Evolutionary conservation across 2,329 filamentous ascomycete genomes (phyloP).

Genomic region (Botryosphaeria dothidea): DNA sequence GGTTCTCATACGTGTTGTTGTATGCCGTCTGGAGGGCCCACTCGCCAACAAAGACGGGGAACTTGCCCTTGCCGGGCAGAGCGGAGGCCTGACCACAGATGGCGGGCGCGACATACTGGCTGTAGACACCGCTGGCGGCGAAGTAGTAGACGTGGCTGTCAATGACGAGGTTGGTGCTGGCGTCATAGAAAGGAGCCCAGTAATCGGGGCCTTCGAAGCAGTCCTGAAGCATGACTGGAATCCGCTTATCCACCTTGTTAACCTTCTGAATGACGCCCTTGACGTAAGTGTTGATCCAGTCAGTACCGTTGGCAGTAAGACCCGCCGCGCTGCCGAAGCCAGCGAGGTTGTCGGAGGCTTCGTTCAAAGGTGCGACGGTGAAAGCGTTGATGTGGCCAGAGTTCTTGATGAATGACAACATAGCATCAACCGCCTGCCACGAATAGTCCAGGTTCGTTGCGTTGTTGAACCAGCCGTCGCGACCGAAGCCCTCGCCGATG

Average conservation of each 20-base stretch:
- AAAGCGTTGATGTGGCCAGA: slow-evolving; percentile 32
- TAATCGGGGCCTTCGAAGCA: slow-evolving; percentile 25
- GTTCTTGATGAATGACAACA: slow-evolving; percentile 34
- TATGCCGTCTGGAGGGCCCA: slow-evolving; percentile 35
- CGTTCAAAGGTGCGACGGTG: slow-evolving; percentile 41
- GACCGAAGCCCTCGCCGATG: slow-evolving; percentile 24
- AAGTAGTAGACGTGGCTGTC: slow-evolving; percentile 32
- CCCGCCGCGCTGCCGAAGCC: slow-evolving; percentile 35
- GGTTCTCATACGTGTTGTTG: slow-evolving; percentile 33
- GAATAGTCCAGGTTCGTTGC: slow-evolving; percentile 36
- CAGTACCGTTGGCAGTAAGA: slow-evolving; percentile 30
- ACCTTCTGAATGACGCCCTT: slow-evolving; percentile 26
- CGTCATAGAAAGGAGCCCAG: slow-evolving; percentile 24
- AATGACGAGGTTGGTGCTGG: slow-evolving; percentile 26
- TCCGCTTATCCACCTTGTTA: slow-evolving; percentile 23
- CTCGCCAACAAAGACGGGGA: slow-evolving; percentile 36
- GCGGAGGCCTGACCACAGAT: slow-evolving; percentile 25
- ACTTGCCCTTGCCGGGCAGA: slow-evolving; percentile 23
- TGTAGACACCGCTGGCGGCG: slow-evolving; percentile 22
- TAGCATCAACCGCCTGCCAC: slow-evolving; percentile 32
- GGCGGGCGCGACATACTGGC: slow-evolving; percentile 20
- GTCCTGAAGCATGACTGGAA: slow-evolving; percentile 26
- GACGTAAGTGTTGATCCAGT: slow-evolving; percentile 37
- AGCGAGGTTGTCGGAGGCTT: slow-evolving; percentile 36
- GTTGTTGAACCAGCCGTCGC: slow-evolving; percentile 39